Evolutionary conservation across 2,329 filamentous ascomycete genomes (phyloP).

Genomic region (Monosporascus sp.): DNA sequence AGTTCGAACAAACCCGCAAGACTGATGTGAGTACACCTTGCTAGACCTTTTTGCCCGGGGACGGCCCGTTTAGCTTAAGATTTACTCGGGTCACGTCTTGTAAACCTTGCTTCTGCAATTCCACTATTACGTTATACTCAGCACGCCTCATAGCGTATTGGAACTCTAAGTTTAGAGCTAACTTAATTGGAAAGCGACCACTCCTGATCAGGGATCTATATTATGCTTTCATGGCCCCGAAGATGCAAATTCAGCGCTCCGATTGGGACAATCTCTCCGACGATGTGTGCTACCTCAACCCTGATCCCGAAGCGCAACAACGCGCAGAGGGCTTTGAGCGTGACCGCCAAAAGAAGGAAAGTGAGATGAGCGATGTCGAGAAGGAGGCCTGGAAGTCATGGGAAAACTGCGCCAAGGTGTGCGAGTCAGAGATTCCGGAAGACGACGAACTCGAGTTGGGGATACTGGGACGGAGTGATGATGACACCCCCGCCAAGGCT

Average conservation of each 20-base stretch:
- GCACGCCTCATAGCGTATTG: background rate
- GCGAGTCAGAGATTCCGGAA: constrained; percentile 34
- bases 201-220: constrained; percentile 46
- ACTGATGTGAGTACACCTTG: constrained; percentile 30
- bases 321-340: constrained; percentile 26
- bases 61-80: no score
- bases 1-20: constrained; percentile 45
- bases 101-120: background rate
- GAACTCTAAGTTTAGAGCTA: constrained; percentile 1
- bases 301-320: constrained; percentile 30
- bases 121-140: background rate
- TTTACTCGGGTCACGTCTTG: background rate
- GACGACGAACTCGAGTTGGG: constrained; percentile 27
- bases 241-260: constrained; percentile 35
- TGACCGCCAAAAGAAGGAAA: constrained; percentile 31
- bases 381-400: constrained; percentile 37
- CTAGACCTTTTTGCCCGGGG: background rate
- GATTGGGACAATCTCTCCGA: constrained; percentile 51
- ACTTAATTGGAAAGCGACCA: constrained; percentile 28
- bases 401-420: constrained; percentile 45
- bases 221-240: constrained; percentile 40
- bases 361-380: constrained; percentile 29
- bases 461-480: constrained; percentile 12
- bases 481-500: constrained; percentile 19
- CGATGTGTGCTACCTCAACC: constrained; percentile 39